Evolutionary conservation across 2,329 filamentous ascomycete species (phyloP).

Genomic region (Botrytis elliptica): DNA sequence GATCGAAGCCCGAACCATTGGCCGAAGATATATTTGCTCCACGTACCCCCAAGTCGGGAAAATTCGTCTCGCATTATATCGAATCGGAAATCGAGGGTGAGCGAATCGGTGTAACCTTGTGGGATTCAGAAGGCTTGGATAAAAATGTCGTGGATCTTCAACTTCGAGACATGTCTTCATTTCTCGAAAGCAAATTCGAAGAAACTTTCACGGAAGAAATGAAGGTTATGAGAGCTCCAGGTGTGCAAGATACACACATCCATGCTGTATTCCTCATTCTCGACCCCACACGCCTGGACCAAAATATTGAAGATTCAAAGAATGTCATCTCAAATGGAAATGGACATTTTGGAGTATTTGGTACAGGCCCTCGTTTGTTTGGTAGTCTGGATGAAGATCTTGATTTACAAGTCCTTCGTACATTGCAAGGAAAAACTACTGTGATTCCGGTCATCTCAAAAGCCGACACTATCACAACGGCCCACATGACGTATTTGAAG

Average conservation of each 20-base stretch:
- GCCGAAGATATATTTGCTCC: slow-evolving; percentile 55
- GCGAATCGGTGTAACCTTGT: slow-evolving; percentile 86
- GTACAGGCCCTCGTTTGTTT: slow-evolving; percentile 46
- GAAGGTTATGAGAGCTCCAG: slow-evolving; percentile 91
- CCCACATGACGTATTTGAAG: slow-evolving; percentile 91
- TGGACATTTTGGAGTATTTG: slow-evolving; percentile 51
- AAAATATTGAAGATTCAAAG: slow-evolving; percentile 70
- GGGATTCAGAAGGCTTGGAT: slow-evolving; percentile 94
- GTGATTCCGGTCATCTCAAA: slow-evolving; percentile 96
- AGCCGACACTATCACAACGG: slow-evolving; percentile 92
- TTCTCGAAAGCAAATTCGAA: slow-evolving; percentile 97
- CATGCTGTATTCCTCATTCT: slow-evolving; percentile 92
- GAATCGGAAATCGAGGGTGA: slow-evolving; percentile 94
- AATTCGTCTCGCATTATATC: slow-evolving; percentile 84
- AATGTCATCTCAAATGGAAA: slow-evolving; percentile 46
- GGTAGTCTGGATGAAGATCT: slow-evolving; percentile 83
- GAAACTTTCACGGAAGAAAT: slow-evolving; percentile 97
- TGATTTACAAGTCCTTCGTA: slow-evolving; percentile 85
- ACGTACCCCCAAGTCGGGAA: slow-evolving; percentile 46
- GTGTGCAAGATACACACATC: slow-evolving; percentile 93
- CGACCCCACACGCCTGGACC: slow-evolving; percentile 81
- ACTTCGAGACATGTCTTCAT: slow-evolving; percentile 83
- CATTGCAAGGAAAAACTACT: slow-evolving; percentile 88
- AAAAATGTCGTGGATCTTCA: slow-evolving; percentile 95
- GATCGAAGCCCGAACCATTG: slow-evolving; percentile 43